Base-by-base conservation (phyloP, 495 filamentous ascomycete genomes). In the Aspergillus saccharolyticus region DNA sequence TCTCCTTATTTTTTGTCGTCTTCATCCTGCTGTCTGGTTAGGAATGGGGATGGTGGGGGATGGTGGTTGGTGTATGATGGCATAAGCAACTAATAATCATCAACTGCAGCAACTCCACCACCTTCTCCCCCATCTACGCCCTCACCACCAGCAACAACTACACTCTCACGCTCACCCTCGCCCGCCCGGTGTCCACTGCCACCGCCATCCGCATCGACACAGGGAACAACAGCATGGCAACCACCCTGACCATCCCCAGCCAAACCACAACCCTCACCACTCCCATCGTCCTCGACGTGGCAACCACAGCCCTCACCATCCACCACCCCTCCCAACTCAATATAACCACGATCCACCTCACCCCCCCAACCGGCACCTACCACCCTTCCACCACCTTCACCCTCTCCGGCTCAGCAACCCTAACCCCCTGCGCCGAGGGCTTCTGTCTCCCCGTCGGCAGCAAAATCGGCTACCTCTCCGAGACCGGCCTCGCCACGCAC, bases 401-500 rank as follows among this genome's bases (percentile, higher is more conserved):
- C 10, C 65, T 74, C 17, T 51, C 63, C 7, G 73, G 75, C 2
- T 63, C 54, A 3, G 68, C 76, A 17, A 44, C 55, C 1, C 53
- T 68, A 16, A 56, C 59, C 17, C 58, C 67, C n/a, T 80, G 74
- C 18, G 66, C 56, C 12, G 47, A 51, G 4, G 62, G 63, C 0
- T 66, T 63, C 49, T 80, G 76, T 59, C 45, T 47, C 4, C 76
- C 77, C 3, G 65, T 70, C 0, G 73, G 77, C 17, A 72, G 66
- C 15, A 79, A 80, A 52, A 70, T 82, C 14, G 67, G 66, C 17
- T 64, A 71, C 46, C 42, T 74, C 18, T 54, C 52, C 14, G 50
- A 61, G 12, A 63, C 55, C 14, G 61, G 64, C 24, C 64, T 66
- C 3, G 73, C 72, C 10, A n/a, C 51, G 39, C 8, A 55, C 61